Evolutionary conservation across 768 basidiomycete genomes (phyloP).

Genomic region (Chalciporus chontae): DNA sequence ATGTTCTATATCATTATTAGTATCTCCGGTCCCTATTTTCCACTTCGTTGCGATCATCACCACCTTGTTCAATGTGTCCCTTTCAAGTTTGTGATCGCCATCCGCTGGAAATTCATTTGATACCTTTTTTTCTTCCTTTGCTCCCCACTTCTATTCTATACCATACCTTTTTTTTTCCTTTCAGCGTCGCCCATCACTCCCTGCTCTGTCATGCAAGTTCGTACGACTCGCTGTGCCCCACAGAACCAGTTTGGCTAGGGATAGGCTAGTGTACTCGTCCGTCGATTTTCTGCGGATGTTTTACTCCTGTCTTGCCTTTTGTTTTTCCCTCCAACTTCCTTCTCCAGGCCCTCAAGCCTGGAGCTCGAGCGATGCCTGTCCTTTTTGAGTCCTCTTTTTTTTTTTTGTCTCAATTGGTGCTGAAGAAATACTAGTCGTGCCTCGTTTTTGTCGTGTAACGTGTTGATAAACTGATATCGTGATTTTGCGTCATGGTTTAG

Average conservation of each 20-base stretch:
- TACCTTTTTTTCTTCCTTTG: slow-evolving; percentile 15
- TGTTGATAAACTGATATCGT: no score
- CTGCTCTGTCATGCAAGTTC: neutral
- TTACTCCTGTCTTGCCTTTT: neutral
- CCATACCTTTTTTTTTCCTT: slow-evolving; percentile 16
- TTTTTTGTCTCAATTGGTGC: no score
- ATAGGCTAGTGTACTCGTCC: neutral
- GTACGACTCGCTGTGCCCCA: neutral
- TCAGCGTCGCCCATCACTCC: neutral
- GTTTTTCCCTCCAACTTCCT: neutral
- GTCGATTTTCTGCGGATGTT: neutral
- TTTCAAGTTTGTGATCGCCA: neutral
- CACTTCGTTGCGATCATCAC: slow-evolving; percentile 1
- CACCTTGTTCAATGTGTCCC: slow-evolving; percentile 1
- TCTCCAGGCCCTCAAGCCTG: slow-evolving; percentile 10
- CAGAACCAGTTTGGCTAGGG: neutral
- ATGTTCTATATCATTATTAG: slow-evolving; percentile 8
- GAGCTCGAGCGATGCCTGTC: slow-evolving; percentile 20
- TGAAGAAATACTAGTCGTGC: no score
- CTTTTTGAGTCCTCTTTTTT: neutral
- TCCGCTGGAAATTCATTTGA: slow-evolving; percentile 11
- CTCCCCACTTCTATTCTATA: slow-evolving; percentile 12
- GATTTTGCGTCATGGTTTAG: no score
- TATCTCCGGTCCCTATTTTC: slow-evolving; percentile 1
- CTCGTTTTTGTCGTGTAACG: no score